Evolutionary conservation across 1,139 yeast species (phyloP).

Genomic region (Lodderomyces jiufengensis): DNA sequence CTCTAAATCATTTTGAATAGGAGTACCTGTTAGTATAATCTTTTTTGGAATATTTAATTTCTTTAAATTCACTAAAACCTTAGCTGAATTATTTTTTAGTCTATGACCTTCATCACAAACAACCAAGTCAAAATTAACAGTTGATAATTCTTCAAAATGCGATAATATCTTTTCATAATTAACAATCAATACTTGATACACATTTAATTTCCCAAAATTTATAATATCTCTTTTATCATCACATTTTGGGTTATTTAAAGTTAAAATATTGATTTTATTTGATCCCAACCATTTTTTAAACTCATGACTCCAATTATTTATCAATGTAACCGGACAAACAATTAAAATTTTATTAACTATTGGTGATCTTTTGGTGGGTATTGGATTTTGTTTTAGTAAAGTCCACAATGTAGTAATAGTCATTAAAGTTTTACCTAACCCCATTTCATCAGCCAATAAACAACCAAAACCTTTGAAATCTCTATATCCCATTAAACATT

Average conservation of each 20-base stretch:
- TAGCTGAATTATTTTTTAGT: slow-evolving; percentile 66
- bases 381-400: slow-evolving; percentile 69
- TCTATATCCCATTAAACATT: slow-evolving; percentile 70
- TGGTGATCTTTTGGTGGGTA: slow-evolving; percentile 28
- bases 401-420: slow-evolving; percentile 86
- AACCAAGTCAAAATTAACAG: slow-evolving; percentile 61
- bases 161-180: slow-evolving; percentile 81
- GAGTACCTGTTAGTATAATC: slow-evolving; percentile 83
- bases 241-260: slow-evolving; percentile 46
- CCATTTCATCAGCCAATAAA: slow-evolving; percentile 95
- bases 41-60: slow-evolving; percentile 53
- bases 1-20: slow-evolving; percentile 84
- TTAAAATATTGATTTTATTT: slow-evolving; percentile 57
- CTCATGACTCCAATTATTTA: slow-evolving; percentile 85
- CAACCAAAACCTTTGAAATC: slow-evolving; percentile 65
- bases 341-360: slow-evolving; percentile 59
- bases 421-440: slow-evolving; percentile 88
- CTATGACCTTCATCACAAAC: slow-evolving; percentile 97
- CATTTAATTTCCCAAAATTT: slow-evolving; percentile 63
- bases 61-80: slow-evolving; percentile 62
- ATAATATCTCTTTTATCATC: slow-evolving; percentile 57
- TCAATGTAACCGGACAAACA: slow-evolving; percentile 89
- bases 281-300: slow-evolving; percentile 85
- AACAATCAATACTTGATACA: slow-evolving; percentile 77
- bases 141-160: slow-evolving; percentile 50